Conservation (phyloP, 768 basidiomycete genomes). For the Galerina marginata region DNA sequence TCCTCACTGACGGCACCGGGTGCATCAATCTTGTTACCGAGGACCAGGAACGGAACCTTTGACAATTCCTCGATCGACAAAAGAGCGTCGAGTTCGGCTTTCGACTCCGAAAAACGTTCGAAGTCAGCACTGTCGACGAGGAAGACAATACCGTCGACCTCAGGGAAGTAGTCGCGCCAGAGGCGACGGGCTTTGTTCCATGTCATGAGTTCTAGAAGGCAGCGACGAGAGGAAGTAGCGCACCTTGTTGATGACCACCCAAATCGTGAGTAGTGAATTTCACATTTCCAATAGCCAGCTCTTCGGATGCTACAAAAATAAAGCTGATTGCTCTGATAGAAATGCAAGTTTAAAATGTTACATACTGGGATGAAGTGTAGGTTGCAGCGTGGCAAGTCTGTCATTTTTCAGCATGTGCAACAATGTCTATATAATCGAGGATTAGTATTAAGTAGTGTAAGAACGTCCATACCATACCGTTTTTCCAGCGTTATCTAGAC, state of each 20-base stretch:
- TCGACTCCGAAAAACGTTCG: constrained; percentile 95
- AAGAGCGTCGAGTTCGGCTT: constrained; percentile 95
- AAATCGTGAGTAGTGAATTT: constrained; percentile 99
- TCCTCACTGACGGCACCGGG: constrained; percentile 97
- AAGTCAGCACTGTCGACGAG: constrained; percentile 96
- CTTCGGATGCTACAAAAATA: constrained; percentile 82
- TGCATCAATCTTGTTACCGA: constrained; percentile 99
- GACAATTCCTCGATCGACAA: constrained; percentile 93
- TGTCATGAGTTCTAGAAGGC: neutral
- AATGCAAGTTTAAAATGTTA: constrained; percentile 14
- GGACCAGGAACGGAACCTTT: constrained; percentile 97
- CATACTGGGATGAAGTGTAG: constrained; percentile 96
- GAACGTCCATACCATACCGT: constrained; percentile 61
- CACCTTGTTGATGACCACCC: constrained; percentile 96
- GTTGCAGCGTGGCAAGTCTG: constrained; percentile 94
- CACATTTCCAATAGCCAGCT: constrained; percentile 97
- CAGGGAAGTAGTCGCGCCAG: constrained; percentile 99
- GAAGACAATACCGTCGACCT: constrained; percentile 98
- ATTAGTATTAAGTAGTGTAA: constrained; percentile 8
- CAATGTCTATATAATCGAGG: constrained; percentile 67
- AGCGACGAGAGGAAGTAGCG: constrained; percentile 14
- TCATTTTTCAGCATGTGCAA: constrained; percentile 99
- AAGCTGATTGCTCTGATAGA: constrained; percentile 9
- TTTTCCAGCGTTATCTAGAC: constrained; percentile 99
- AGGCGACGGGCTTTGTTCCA: constrained; percentile 83